A percentile compares a stretch with the other conserved stretches of the same genome.
Conservation (phyloP, 164 flowering plant genomes). For the Umbilicus rupestris region DNA sequence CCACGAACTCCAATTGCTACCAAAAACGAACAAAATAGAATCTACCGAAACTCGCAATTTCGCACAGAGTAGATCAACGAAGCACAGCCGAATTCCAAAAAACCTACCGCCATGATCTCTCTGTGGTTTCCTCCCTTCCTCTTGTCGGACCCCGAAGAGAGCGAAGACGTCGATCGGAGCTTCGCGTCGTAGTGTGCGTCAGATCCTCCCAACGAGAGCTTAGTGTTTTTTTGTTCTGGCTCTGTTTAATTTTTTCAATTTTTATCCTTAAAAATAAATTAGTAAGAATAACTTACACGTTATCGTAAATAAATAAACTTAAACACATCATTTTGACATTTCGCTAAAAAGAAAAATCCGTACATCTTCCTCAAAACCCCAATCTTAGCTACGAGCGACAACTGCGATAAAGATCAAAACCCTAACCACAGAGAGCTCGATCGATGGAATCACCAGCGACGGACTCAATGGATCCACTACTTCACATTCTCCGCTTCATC, state of each 20-base stretch:
- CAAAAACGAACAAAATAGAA: neutral
- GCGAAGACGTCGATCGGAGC: neutral
- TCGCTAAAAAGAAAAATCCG: neutral
- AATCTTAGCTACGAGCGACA: no score
- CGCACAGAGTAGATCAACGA: neutral
- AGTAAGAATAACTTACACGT: neutral
- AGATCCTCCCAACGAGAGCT: no score
- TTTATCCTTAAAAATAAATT: neutral
- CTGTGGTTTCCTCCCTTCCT: neutral
- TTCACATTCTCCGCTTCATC: constrained; percentile 48
- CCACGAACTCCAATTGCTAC: neutral
- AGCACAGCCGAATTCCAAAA: neutral
- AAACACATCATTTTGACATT: neutral
- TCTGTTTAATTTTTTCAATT: no score
- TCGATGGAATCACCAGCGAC: neutral
- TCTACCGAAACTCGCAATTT: neutral
- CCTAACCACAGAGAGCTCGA: neutral
- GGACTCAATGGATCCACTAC: constrained; percentile 50
- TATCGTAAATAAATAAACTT: neutral
- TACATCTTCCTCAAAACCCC: neutral
- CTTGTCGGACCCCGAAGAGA: neutral
- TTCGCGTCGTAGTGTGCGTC: neutral
- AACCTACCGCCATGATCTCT: neutral
- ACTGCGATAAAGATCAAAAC: neutral
- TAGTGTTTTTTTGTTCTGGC: no score